Evolutionary conservation across 495 filamentous ascomycete genomes (phyloP), one percentile per base, ranked within the genome.

Genomic region (Penicillium bialowiezense): DNA sequence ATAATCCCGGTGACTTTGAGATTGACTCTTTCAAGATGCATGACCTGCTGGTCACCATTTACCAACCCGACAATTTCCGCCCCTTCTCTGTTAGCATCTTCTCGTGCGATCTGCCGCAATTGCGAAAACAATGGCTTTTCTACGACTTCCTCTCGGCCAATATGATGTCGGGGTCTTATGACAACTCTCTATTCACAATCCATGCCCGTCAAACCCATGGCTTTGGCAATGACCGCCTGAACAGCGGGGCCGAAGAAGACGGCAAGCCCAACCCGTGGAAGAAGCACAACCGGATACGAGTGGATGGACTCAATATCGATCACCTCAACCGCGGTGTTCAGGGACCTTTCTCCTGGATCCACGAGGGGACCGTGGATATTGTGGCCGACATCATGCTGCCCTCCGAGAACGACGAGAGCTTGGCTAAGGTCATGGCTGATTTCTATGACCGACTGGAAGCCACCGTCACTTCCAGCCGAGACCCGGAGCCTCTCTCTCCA

Each of bases 131-230:
- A 52, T 97, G 90, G 86, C 75, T 98, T 1, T 96, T 97, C 65
- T 98, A 98, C 68, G 93, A 98, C 67, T 95, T 97, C 57, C 67
- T 98, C 17, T 93, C 88, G 0, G 95, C 93, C 31, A 96, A 89
- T 53, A 90, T 90, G 65, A 93, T 97, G 86, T 95, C 90, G 10
- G 93, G 93, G 12, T 92, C 91, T 5, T 96, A 88, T 55, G 93
- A 98, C 56, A 89, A 95, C 33, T 97, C 95, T 1, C 74, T 97
- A 1, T 98, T 98, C 67, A 97, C 91, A 1, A 96, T 98, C 43
- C 93, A 98, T 66, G 93, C 93, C 17, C 83, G 89, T 12, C 93
- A 98, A 64, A 84, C 84, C 15, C 91, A 97, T 60, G 74, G 79
- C 42, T 78, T 80, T 41, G 81, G 79, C 5, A 85, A 86, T 12